These are phyloP conservation scores for Cutaneotrichosporon spelunceum DNA, from an alignment of 1,284 basidiomycete genomes.

Conservation along the genomic window DNA sequence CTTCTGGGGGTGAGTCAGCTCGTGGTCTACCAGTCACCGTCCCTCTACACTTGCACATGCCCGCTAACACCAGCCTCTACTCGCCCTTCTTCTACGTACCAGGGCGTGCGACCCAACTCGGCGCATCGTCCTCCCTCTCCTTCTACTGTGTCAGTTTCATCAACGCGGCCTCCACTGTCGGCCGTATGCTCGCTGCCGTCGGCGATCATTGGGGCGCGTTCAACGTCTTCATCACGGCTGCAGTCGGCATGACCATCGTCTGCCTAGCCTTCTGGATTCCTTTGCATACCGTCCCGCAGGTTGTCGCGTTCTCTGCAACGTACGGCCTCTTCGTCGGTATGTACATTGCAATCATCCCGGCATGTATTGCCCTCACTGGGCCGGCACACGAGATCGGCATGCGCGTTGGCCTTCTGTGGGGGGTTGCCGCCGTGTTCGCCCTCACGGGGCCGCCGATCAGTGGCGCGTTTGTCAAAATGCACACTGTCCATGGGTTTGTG, in stretches of 20 bases:
- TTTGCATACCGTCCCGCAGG: slow-evolving; percentile 24
- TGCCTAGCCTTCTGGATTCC: slow-evolving; percentile 32
- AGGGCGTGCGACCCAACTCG: slow-evolving; percentile 33
- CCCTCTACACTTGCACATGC: neutral
- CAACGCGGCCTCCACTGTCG: slow-evolving; percentile 37
- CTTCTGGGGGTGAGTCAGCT: slow-evolving; percentile 6
- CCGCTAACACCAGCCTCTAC: slow-evolving; percentile 33
- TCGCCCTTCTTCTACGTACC: slow-evolving; percentile 40
- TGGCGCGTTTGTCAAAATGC: slow-evolving; percentile 24
- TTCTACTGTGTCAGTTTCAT: slow-evolving; percentile 37
- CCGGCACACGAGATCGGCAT: slow-evolving; percentile 30
- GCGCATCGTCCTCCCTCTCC: slow-evolving; percentile 31
- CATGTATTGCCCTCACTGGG: slow-evolving; percentile 29
- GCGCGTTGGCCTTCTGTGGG: slow-evolving; percentile 31
- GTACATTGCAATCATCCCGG: slow-evolving; percentile 33
- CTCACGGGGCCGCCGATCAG: slow-evolving; percentile 45
- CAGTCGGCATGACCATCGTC: slow-evolving; percentile 22
- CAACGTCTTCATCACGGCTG: slow-evolving; percentile 41
- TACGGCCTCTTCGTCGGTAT: slow-evolving; percentile 43
- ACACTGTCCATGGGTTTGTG: neutral
- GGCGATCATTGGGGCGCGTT: slow-evolving; percentile 22
- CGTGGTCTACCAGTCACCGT: neutral
- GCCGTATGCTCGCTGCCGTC: slow-evolving; percentile 19
- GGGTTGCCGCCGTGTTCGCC: slow-evolving; percentile 31
- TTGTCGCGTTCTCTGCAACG: slow-evolving; percentile 43